These are phyloP conservation scores for Oryza meyeriana DNA, from an alignment of 176 grass and related monocot genomes.

Conservation along the genomic window DNA sequence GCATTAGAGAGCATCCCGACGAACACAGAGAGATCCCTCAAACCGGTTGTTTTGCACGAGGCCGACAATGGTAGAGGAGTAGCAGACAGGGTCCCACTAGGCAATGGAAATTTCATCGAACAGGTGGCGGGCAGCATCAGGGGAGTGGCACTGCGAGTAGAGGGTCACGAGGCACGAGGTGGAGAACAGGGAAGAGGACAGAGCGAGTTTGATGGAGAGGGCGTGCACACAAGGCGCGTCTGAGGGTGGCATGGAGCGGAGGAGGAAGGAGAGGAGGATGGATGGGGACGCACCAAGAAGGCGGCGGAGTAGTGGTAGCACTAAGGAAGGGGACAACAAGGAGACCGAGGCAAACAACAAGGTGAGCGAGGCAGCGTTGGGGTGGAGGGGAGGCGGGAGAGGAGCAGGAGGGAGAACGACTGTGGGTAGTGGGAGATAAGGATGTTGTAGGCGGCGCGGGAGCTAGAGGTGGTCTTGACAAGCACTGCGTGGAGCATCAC, in stretches of 20 bases:
- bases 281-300: constrained; percentile 20
- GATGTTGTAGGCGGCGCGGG: constrained; percentile 31
- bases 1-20: constrained; percentile 16
- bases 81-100: constrained; percentile 34
- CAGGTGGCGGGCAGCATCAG: constrained; percentile 9
- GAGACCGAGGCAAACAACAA: constrained; percentile 1
- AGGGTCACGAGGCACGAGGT: constrained; percentile 26
- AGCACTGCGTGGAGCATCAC: constrained; percentile 36
- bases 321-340: constrained; percentile 16
- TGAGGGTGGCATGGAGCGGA: constrained; percentile 38
- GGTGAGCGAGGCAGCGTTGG: constrained; percentile 18
- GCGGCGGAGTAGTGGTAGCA: constrained; percentile 25
- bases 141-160: background rate
- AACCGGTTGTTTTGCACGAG: constrained; percentile 15
- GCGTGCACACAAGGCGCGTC: constrained; percentile 34
- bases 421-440: constrained; percentile 30
- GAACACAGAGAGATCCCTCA: constrained; percentile 15
- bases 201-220: constrained; percentile 39
- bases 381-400: constrained; percentile 20
- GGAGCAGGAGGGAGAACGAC: background rate
- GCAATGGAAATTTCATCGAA: constrained; percentile 46
- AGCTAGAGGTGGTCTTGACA: constrained; percentile 34
- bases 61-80: constrained; percentile 40
- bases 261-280: constrained; percentile 40
- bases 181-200: constrained; percentile 20